Evolutionary conservation across 1,139 yeast genomes (phyloP), one percentile per base, ranked within the genome.

Genomic region (Saccharomyces hybrid): DNA sequence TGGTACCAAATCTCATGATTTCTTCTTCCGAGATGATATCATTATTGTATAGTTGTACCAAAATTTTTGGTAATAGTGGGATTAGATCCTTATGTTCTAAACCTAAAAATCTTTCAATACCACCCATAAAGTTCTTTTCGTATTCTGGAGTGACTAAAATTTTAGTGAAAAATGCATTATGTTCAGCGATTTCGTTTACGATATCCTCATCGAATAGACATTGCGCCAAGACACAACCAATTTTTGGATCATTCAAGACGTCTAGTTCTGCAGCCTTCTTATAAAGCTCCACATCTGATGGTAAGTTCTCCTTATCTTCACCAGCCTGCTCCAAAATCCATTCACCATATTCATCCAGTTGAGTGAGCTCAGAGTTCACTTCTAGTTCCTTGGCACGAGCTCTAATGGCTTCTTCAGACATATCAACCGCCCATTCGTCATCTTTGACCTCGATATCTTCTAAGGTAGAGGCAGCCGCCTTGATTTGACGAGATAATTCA

Each of bases 351-450:
- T 86, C 84, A 60, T 86, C 88, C 64, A 78, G 78, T 63, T 80
- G 77, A 53, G 68, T 65, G 52, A 69, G 62, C 49, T 68, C 72
- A 38, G 66, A 63, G 50, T 75, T 71, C 42, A 72, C 75, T 73
- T 90, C 96, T 61, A 91, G 78, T 69, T 87, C 95, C 67, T 83
- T 78, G 55, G 96, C 97, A 75, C 99, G 88, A 48, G 88, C 90
- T 68, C 88, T 86, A 63, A 95, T 89, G 54, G 99, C 99, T 73
- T 90, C 99, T 70, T 88, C 96, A 52, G 97, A 88, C 83, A 93
- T 88, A 71, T 93, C 99, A 52, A 91, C 97, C 23, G 98, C 90
- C 99, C 99, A 93, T 61, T 89, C 96, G 64, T 88, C 97, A 68
- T 90, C 97, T 62, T 82, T 84, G 55, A 86, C 82, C 56, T 81